Evolutionary conservation across 257 asterid species (phyloP).

Genomic region (Sherardia arvensis): DNA sequence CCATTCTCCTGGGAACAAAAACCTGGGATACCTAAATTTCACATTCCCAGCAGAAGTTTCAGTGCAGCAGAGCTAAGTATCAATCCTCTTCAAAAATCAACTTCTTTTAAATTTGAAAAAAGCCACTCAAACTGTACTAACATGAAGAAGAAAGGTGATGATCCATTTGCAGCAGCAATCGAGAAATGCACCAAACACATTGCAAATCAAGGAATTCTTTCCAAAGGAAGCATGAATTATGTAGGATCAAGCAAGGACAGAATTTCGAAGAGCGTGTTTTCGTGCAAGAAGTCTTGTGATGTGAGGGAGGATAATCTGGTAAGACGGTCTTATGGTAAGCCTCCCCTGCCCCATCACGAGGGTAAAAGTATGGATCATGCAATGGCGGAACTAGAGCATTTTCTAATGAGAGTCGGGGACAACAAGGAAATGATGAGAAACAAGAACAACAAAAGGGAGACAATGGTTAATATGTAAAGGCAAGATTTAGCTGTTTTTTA

Average conservation of each 20-base stretch:
- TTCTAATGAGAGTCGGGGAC: background rate
- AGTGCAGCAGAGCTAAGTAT: background rate
- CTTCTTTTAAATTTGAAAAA: background rate
- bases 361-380: slow-evolving; percentile 8
- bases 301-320: slow-evolving; percentile 35
- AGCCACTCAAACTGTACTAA: background rate
- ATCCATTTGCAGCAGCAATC: slow-evolving; percentile 56
- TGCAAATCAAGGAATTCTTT: background rate
- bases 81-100: slow-evolving; percentile 2
- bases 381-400: background rate
- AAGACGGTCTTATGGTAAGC: slow-evolving; percentile 29
- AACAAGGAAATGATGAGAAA: background rate
- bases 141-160: slow-evolving; percentile 22
- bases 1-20: slow-evolving; percentile 82
- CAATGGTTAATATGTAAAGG: background rate
- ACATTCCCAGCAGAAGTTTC: slow-evolving; percentile 15
- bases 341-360: slow-evolving; percentile 33
- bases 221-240: slow-evolving; percentile 9
- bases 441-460: background rate
- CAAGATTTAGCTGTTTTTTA: background rate
- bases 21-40: slow-evolving; percentile 53
- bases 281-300: slow-evolving; percentile 40
- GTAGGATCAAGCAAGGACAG: slow-evolving; percentile 3
- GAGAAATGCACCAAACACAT: slow-evolving; percentile 33
- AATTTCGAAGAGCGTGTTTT: slow-evolving; percentile 17